These are phyloP conservation scores for Carex arenaria DNA, from an alignment of 202 grass and related monocot species.

Conservation along the genomic window DNA sequence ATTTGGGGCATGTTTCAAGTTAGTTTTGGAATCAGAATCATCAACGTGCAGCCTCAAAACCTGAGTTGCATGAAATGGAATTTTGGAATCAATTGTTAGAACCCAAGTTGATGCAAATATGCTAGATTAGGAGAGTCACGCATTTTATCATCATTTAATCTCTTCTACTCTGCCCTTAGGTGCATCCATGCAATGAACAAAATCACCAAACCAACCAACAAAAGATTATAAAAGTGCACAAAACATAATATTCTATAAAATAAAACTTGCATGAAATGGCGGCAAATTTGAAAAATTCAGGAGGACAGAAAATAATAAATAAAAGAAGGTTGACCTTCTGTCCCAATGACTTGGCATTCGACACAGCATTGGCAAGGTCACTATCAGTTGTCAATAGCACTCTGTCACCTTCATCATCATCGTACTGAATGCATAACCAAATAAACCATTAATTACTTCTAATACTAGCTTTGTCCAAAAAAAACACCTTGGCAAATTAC, in stretches of 20 bases:
- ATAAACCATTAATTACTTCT: background rate
- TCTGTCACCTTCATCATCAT: conserved; percentile 91
- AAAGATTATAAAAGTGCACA: background rate
- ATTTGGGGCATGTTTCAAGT: conserved; percentile 28
- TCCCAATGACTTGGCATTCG: conserved; percentile 63
- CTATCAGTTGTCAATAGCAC: conserved; percentile 71
- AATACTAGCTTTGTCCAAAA: background rate
- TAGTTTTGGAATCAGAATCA: conserved; percentile 19
- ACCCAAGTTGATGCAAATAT: background rate
- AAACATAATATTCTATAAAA: background rate
- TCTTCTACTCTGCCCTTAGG: background rate
- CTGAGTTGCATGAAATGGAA: conserved; percentile 37
- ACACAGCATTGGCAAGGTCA: conserved; percentile 70
- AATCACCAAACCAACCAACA: background rate
- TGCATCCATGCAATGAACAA: background rate
- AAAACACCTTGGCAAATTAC: background rate
- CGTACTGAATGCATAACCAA: conserved; percentile 58
- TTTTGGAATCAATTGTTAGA: background rate
- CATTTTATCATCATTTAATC: background rate
- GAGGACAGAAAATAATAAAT: conserved; percentile 11
- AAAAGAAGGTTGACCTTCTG: conserved; percentile 52
- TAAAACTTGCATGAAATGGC: conserved; percentile 1
- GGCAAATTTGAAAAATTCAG: background rate
- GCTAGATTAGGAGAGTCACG: background rate
- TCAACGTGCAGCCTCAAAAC: conserved; percentile 82